phyloP scores from a whole-genome alignment of 139 green algal species.

The Medakamo hakoo region DNA sequence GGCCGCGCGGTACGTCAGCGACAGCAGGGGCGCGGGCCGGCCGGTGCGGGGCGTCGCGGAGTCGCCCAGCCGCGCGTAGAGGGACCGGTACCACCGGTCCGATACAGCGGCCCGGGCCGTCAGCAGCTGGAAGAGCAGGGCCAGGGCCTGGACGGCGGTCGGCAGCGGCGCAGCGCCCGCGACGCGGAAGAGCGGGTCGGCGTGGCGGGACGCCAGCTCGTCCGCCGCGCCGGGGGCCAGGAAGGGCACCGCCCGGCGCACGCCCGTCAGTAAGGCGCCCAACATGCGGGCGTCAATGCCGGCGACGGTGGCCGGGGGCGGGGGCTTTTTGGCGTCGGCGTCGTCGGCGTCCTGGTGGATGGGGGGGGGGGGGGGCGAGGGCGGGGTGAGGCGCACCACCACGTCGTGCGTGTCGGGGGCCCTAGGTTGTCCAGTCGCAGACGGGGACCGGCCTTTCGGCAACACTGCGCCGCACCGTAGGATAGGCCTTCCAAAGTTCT shows the following conservation, averaged over 20 bases:
- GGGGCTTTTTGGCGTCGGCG: no score
- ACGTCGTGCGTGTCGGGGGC: no score
- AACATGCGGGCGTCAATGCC: constrained; percentile 54
- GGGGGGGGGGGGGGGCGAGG: no score
- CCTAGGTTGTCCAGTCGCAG: no score
- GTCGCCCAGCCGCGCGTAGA: constrained; percentile 67
- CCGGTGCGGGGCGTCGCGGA: constrained; percentile 20
- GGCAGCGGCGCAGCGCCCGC: constrained; percentile 69
- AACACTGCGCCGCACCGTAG: no score
- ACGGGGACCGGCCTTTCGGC: no score
- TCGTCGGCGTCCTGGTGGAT: no score
- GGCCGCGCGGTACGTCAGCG: constrained; percentile 64
- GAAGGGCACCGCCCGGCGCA: constrained; percentile 87
- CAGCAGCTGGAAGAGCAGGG: constrained; percentile 80
- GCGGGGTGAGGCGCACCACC: no score
- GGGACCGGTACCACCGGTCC: constrained; percentile 76
- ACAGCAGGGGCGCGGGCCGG: constrained; percentile 69
- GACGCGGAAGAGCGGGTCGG: constrained; percentile 70
- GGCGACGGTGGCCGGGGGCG: no score
- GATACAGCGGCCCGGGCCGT: constrained; percentile 27
- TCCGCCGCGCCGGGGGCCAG: constrained; percentile 42
- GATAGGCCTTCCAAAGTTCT: no score
- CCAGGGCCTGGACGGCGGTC: constrained; percentile 69
- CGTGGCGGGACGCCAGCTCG: constrained; percentile 14
- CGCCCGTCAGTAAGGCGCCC: constrained; percentile 62